Conservation (phyloP, 164 flowering plant genomes). For the Chimonanthus salicifolius region DNA sequence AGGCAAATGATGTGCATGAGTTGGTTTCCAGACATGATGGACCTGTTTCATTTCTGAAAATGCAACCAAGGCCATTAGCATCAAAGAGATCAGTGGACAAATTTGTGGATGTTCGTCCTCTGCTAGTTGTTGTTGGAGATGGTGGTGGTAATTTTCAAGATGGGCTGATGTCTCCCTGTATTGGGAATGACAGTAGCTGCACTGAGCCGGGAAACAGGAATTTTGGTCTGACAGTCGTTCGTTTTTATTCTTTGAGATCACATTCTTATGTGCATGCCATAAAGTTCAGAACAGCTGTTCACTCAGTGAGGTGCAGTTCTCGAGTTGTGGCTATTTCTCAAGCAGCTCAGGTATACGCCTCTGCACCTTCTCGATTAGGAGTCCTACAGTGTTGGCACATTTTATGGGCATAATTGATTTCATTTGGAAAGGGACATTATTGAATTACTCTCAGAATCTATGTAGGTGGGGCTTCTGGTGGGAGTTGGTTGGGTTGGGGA, state of each 20-base stretch:
- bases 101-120: conserved; percentile 53
- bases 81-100: conserved; percentile 42
- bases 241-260: conserved; percentile 66
- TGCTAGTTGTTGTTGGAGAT: conserved; percentile 58
- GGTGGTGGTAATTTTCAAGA: conserved; percentile 30
- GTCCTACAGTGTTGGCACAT: not conserved
- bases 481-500: no score
- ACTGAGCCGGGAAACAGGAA: conserved; percentile 33
- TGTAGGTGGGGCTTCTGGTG: no score
- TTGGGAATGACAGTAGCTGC: conserved; percentile 24
- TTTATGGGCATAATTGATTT: not conserved
- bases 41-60: conserved; percentile 68
- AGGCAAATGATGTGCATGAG: conserved; percentile 59
- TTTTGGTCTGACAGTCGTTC: conserved; percentile 44
- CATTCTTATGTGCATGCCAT: conserved; percentile 61
- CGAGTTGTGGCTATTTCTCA: conserved; percentile 66
- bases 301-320: conserved; percentile 71
- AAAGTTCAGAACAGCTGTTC: conserved; percentile 63
- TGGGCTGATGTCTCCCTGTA: conserved; percentile 23
- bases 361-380: not conserved
- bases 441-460: no score
- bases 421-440: no score
- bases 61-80: conserved; percentile 48
- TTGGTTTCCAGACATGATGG: conserved; percentile 64
- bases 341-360: conserved; percentile 57